Conservation (phyloP, 805 yeast genomes). For the Metschnikowia noctiluminum region DNA sequence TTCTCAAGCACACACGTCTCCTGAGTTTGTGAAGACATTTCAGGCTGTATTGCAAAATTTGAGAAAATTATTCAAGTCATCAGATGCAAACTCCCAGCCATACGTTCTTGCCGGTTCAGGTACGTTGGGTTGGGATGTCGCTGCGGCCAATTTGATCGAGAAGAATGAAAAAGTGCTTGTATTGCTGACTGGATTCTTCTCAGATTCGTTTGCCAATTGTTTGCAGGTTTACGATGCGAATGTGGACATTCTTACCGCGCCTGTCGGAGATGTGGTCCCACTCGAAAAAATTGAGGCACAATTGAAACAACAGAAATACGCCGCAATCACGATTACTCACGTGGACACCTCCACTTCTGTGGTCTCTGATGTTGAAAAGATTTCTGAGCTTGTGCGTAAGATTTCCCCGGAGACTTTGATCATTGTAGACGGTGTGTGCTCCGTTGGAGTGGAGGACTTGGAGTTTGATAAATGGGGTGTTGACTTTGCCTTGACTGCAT, state of each 20-base stretch:
- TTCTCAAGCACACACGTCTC: conserved; percentile 86
- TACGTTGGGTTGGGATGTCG: conserved; percentile 92
- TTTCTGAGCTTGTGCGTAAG: conserved; percentile 58
- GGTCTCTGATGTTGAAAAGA: conserved; percentile 61
- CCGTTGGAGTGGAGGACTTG: conserved; percentile 83
- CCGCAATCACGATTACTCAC: conserved; percentile 81
- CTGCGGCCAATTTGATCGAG: conserved; percentile 67
- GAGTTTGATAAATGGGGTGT: conserved; percentile 87
- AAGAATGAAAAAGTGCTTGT: conserved; percentile 70
- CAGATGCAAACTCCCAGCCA: conserved; percentile 67
- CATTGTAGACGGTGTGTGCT: conserved; percentile 92
- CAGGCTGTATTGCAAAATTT: conserved; percentile 63
- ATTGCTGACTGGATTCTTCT: conserved; percentile 86
- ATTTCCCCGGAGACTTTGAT: conserved; percentile 77
- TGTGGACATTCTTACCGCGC: conserved; percentile 71
- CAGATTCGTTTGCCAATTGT: conserved; percentile 77
- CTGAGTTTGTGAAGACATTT: conserved; percentile 75
- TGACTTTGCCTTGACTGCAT: conserved; percentile 85
- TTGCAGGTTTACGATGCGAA: conserved; percentile 69
- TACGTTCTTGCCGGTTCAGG: conserved; percentile 87
- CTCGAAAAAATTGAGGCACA: conserved; percentile 52
- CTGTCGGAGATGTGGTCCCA: conserved; percentile 69
- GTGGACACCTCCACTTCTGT: conserved; percentile 98
- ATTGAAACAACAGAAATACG: conserved; percentile 51
- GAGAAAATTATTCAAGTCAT: conserved; percentile 71